These are phyloP conservation scores for Trichoderma sp. DNA, from an alignment of 2,329 filamentous ascomycete genomes.

Conservation along the genomic window DNA sequence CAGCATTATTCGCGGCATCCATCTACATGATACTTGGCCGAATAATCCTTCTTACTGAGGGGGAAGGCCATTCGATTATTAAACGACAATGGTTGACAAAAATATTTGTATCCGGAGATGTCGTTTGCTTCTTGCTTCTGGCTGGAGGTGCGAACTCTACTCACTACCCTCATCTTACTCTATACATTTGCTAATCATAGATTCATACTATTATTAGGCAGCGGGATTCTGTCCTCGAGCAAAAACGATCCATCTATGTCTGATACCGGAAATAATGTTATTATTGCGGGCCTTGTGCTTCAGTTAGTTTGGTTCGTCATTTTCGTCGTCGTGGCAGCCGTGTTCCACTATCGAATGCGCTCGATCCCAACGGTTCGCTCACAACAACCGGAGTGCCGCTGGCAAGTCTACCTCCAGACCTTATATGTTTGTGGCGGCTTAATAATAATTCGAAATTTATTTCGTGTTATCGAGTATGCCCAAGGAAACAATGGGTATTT, in stretches of 20 bases:
- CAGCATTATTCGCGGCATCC: constrained; percentile 47
- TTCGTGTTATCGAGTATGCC: constrained; percentile 48
- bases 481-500: constrained; percentile 41
- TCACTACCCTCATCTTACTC: not conserved
- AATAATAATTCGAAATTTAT: constrained; percentile 44
- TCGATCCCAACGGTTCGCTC: constrained; percentile 7
- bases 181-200: not conserved
- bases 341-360: constrained; percentile 45
- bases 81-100: constrained; percentile 45
- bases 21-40: constrained; percentile 51
- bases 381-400: constrained; percentile 24
- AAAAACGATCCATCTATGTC: constrained; percentile 2
- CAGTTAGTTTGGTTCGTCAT: constrained; percentile 57
- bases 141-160: not conserved
- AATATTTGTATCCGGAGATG: constrained; percentile 53
- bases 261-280: constrained; percentile 46
- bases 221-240: not conserved
- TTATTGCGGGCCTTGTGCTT: constrained; percentile 54
- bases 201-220: not conserved
- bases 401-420: constrained; percentile 35
- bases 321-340: constrained; percentile 47
- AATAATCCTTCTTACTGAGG: constrained; percentile 39
- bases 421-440: constrained; percentile 38
- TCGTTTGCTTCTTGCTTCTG: constrained; percentile 44
- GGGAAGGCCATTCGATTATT: constrained; percentile 34